Evolutionary conservation across 768 basidiomycete genomes (phyloP), one percentile per base, ranked within the genome.

Genomic region (Pulveroboletus frians): DNA sequence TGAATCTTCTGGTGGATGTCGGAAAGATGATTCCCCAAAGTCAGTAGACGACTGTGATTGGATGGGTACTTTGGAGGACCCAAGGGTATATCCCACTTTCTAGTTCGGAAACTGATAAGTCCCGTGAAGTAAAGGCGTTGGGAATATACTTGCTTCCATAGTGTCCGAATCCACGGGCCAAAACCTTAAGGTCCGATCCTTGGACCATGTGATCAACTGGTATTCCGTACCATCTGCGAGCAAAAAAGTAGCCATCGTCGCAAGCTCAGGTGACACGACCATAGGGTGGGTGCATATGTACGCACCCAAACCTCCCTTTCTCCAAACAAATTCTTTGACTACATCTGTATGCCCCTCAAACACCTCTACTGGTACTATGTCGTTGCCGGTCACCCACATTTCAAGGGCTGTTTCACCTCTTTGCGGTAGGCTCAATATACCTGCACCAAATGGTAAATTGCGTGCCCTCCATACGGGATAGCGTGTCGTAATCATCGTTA

Each of bases 311-410:
- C 76, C 77, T 3, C 84, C 78, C 60, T 76, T 81, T 51, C 96
- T 74, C 96, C 96, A 99, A 2, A 99, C 93, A 64, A 95, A 99
- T 69, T 99, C 95, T 61, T 95, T 96, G 17, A 98, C 95, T 2
- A 93, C 91, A 54, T 95, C 92, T 0, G 82, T 79, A 67, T 95
- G 92, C 0, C 92, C 93, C 56, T 89, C 86, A 56, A 94, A 95
- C 7, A 74, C 71, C 55, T 88, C 83, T 5, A 91, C 80, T 2
- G 85, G 82, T 9, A 46, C 54, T 30, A 39, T 34, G 31, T 59
- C 53, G 36, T 64, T 56, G 2, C 51, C 59, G 11, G 70, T 54
- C 17, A 75, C 73, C 73, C 84, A 97, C 84, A 97, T 88, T 62
- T 92, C 89, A 17, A 97, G 73, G 0, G 79, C 75, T 15, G 87